Conservation (phyloP, 2,329 filamentous ascomycete species). For the Colletotrichum sp. region DNA sequence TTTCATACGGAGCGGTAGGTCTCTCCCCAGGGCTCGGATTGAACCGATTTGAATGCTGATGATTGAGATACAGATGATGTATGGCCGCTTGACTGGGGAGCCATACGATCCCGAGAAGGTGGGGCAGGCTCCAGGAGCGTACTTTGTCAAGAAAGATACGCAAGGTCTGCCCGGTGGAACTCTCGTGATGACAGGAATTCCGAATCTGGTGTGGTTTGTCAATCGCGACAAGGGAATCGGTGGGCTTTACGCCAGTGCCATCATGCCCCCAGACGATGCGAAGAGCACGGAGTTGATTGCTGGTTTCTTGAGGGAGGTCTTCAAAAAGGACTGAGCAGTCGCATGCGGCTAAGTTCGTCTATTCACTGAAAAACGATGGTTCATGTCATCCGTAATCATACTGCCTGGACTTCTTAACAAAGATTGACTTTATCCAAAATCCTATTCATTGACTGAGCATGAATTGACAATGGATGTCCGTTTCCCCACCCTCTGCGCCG, state of each 20-base stretch:
- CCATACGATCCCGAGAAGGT: not conserved
- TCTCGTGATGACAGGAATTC: not conserved
- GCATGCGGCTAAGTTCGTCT: not conserved
- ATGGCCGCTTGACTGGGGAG: not conserved
- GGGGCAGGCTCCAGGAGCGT: not conserved
- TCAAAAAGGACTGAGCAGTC: not conserved
- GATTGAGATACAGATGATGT: not conserved
- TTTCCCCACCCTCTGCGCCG: not conserved
- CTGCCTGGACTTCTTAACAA: not conserved
- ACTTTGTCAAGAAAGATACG: not conserved
- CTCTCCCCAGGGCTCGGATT: no score
- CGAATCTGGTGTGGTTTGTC: not conserved
- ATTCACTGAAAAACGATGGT: not conserved
- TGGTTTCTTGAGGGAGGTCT: not conserved
- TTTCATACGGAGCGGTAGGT: not conserved
- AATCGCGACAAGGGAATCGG: not conserved
- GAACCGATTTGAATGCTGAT: not conserved
- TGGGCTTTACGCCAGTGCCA: slow-evolving; percentile 23
- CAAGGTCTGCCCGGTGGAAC: not conserved
- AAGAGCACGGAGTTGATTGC: not conserved
- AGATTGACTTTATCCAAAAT: not conserved
- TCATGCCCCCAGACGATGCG: not conserved
- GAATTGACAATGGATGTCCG: not conserved
- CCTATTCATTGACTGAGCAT: no score
- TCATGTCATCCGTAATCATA: not conserved